These are phyloP conservation scores for Colletotrichum tabaci DNA, from an alignment of 2,329 filamentous ascomycete species.

Conservation along the genomic window DNA sequence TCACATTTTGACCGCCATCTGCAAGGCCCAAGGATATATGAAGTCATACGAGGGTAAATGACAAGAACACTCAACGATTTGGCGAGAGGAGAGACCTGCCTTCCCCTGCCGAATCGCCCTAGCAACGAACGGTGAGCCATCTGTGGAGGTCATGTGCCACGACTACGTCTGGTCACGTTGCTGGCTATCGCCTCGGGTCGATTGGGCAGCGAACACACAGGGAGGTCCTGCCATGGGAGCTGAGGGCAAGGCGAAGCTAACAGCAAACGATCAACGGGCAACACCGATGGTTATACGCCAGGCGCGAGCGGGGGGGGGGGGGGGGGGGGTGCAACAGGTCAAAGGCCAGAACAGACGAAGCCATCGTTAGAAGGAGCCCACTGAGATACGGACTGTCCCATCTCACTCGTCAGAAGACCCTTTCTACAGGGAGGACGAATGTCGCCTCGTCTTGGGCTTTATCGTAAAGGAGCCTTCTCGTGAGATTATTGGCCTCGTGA, in stretches of 20 bases:
- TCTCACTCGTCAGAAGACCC: slow-evolving; percentile 6
- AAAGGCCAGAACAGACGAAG: slow-evolving; percentile 13
- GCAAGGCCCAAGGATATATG: slow-evolving; percentile 28
- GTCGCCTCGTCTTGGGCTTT: slow-evolving; percentile 18
- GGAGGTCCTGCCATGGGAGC: slow-evolving; percentile 37
- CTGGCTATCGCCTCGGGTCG: slow-evolving; percentile 22
- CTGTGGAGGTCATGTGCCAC: slow-evolving; percentile 40
- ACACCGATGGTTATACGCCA: slow-evolving; percentile 25
- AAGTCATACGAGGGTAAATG: slow-evolving; percentile 36
- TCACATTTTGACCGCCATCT: slow-evolving; percentile 43
- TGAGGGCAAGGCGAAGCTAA: slow-evolving; percentile 42
- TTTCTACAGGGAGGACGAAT: neutral
- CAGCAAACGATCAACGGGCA: slow-evolving; percentile 27
- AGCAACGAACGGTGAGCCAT: slow-evolving; percentile 29
- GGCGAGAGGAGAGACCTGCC: slow-evolving; percentile 16
- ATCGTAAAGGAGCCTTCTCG: slow-evolving; percentile 8
- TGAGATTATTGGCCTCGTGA: slow-evolving; percentile 31
- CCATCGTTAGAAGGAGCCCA: slow-evolving; percentile 17
- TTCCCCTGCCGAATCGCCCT: slow-evolving; percentile 19
- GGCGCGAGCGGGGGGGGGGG: neutral
- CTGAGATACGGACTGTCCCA: slow-evolving; percentile 36
- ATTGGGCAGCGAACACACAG: slow-evolving; percentile 39
- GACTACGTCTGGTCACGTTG: slow-evolving; percentile 28
- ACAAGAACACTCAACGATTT: slow-evolving; percentile 4
- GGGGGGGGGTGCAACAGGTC: slow-evolving; percentile 16